Base-by-base conservation (phyloP, 1,284 basidiomycete species). In the Butyriboletus appendiculatus region DNA sequence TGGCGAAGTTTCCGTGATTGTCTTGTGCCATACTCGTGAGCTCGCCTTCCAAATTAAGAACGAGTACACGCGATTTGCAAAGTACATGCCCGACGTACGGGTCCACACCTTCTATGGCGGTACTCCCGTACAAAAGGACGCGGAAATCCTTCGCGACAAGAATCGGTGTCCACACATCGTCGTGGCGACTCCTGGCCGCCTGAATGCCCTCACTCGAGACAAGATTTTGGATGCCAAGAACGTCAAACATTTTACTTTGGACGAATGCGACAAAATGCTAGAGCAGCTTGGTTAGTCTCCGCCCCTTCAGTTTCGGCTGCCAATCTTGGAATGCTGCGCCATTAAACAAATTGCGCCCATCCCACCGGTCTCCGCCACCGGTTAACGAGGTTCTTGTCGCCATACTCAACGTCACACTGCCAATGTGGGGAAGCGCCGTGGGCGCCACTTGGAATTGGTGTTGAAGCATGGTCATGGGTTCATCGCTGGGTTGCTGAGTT, bases 201-300 rank as follows among this genome's bases (percentile, higher is more conserved):
- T 96, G 69, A 96, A 96, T 70, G 94, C 94, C 49, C 88, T 98
- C 64, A 85, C 88, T 49, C 82, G 94, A 64, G 96, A 98, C 77
- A 97, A 97, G 80, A 84, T 90, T 59, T 74, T 98, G 75, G 94
- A 96, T 72, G 91, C 90, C 62, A 88, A 89, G 74, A 90, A 94
- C 72, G 93, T 97, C 75, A 96, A 97, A 81, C 96, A 98, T 81
- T 99, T 99, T 76, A 96, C 98, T 58, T 82, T 99, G 73, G 97
- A 99, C 83, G 97, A 99, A 81, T 99, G 97, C 82, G 97, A 99
- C 85, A 99, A 99, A 87, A 98, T 99, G 94, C 89, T 99, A 73
- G 97, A 99, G 85, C 92, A 96, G 87, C 94, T 99, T 80, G 96
- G 95, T 98, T 90, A 96, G 95, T 97, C 81, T 67, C 64, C 64